phyloP scores from a whole-genome alignment of 2,329 filamentous ascomycete species.

The Dactylonectria estremocensis region DNA sequence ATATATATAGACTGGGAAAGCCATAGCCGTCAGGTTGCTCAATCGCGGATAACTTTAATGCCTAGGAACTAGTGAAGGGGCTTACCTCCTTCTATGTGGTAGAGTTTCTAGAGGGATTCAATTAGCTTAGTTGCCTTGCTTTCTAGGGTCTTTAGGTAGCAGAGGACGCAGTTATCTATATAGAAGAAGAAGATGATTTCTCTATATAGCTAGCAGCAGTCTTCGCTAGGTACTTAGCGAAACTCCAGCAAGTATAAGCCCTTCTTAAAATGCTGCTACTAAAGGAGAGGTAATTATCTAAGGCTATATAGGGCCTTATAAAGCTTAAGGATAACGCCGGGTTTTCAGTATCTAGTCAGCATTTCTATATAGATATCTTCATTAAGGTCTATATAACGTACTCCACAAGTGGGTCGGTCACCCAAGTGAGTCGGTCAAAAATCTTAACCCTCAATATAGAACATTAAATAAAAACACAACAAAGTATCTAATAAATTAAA shows the following conservation, averaged over 20 bases:
- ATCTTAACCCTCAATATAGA: no score
- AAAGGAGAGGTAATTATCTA: background rate
- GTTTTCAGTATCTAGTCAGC: background rate
- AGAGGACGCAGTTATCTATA: background rate
- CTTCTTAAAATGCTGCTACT: background rate
- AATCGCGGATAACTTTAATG: background rate
- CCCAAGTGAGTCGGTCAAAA: no score
- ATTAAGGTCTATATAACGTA: background rate
- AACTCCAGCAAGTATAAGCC: background rate
- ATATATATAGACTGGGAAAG: background rate
- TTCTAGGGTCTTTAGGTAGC: background rate
- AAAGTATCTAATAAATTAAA: no score
- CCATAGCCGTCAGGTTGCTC: background rate
- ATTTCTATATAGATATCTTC: background rate
- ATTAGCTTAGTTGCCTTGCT: background rate
- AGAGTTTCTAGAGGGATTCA: background rate
- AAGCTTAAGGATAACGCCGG: background rate
- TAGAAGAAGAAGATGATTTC: constrained; percentile 2
- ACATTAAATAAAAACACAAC: no score
- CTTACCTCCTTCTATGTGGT: background rate
- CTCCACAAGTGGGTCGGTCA: no score
- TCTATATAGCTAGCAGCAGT: background rate
- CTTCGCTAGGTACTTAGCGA: background rate
- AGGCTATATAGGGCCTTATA: constrained; percentile 5
- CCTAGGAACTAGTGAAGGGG: background rate